Evolutionary conservation across 2,329 filamentous ascomycete species (phyloP), one percentile per base, ranked within the genome.

Genomic region (Xylaria sp.): DNA sequence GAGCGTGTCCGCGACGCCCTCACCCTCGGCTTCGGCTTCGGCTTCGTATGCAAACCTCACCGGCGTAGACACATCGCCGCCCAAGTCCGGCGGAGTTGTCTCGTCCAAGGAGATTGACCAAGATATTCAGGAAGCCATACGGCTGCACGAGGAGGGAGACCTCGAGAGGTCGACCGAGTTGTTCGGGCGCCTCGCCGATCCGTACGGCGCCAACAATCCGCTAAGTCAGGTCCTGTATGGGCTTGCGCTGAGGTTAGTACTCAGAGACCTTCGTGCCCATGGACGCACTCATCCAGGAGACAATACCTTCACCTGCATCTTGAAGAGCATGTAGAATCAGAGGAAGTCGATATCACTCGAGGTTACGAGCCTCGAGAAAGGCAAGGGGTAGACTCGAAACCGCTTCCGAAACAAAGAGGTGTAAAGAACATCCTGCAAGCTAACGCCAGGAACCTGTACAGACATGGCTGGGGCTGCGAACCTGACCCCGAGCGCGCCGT

Each of bases 141-240:
- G 92, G 70, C 85, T 98, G 72, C 96, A 99, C 79, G 96, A 99
- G 81, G 86, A 85, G 56, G 95, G 95, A 66, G 87, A 96, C 70
- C 86, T 97, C 66, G 88, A 90, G 76, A 83, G 86, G 76, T 96
- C 94, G 63, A 98, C 96, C n/a, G 84, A 85, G 62, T 89, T 98
- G 81, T 99, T 99, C 82, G 92, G 90, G 34, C 85, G 86, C 69
- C 85, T 99, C 74, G 96, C 96, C 63, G 91, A 97, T 79, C 93
- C 93, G 0, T 86, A 90, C 63, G 94, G 93, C 28, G 89, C 91
- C 59, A 97, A 98, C 79, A 97, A 98, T 81, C 93, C 96, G 50
- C 86, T 99, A 72, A 96, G 94, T 76, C 95, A 99, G 82, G 96
- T 99, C 44, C 87, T 99, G 63, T 99, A 97, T 79, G 96, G 96